Evolutionary conservation across 495 filamentous ascomycete genomes (phyloP).

Genomic region (Pseudevernia furfuracea): DNA sequence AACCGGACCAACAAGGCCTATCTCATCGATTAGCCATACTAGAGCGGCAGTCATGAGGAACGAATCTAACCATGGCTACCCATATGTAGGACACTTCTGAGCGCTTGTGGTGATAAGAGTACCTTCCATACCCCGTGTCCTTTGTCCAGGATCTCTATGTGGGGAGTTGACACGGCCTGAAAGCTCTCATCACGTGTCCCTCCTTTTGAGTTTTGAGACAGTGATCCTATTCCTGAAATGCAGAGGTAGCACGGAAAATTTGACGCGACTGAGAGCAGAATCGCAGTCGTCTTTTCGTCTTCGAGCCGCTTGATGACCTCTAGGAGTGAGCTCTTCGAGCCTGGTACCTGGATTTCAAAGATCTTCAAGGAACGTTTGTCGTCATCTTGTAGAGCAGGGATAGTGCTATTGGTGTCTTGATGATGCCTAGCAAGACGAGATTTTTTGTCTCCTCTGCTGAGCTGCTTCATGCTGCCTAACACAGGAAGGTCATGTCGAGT

Average conservation of each 20-base stretch:
- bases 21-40: background rate
- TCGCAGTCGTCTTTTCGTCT: slow-evolving; percentile 6
- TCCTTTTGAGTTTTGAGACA: background rate
- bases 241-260: slow-evolving; percentile 29
- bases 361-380: background rate
- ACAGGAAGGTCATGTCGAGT: too few relatives aligned
- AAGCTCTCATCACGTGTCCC: background rate
- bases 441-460: background rate
- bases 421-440: background rate
- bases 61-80: background rate
- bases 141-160: slow-evolving; percentile 28
- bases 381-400: background rate
- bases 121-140: slow-evolving; percentile 37
- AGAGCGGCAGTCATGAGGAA: background rate
- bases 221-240: slow-evolving; percentile 8
- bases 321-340: slow-evolving; percentile 1
- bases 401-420: background rate
- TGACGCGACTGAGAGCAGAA: slow-evolving; percentile 16
- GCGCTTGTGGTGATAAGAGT: slow-evolving; percentile 31
- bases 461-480: background rate
- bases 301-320: slow-evolving; percentile 13
- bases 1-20: slow-evolving; percentile 20
- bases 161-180: background rate
- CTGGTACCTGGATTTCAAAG: background rate
- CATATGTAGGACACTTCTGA: slow-evolving; percentile 26